Evolutionary conservation across 2,329 filamentous ascomycete genomes (phyloP), one percentile per base, ranked within the genome.

Genomic region (Incumbomyces lentus): DNA sequence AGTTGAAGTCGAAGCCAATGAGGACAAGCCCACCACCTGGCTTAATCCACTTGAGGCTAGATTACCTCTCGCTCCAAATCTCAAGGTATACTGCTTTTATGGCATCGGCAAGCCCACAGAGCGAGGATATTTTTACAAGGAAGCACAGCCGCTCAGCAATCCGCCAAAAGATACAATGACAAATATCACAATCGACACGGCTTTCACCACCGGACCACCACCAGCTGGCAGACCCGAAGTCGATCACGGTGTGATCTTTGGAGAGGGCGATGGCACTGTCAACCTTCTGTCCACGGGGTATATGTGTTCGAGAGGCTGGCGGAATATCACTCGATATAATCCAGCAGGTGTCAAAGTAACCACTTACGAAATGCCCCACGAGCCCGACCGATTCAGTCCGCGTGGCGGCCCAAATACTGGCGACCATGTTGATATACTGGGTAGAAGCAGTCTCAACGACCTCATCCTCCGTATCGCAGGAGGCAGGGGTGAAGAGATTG

Each of bases 1-100:
- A 6, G 75, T 75, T 8, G 83, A 94, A 64, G 87, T 98, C 1
- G 84, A 94, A 59, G 79, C 75, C 43, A 92, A 92, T 61, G 82
- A 89, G 58, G 66, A 78, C n/a, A 75, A 86, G 52, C 79, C 78
- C 2, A 72, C 69, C 41, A 98, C 93, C 62, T 98, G 92, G 92
- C 79, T 95, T 51, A 98, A 98, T 60, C 92, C 92, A 0, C 77
- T 96, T n/a, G 90, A 96, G 63, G 85, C 86, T 0, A 78, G 90
- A 1, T 72, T 96, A 0, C 92, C 92, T 0, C 73, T 87, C 16
- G 90, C 92, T 1, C 90, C 92, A 0, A 86, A 79, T 59, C 71
- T 98, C 59, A 95, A 95, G 63, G 86, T 98, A 11, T 96, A 89
- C 67, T 96, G 92, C 68, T 96, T 98, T 70, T 96, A 98, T 62